phyloP scores from a whole-genome alignment of 768 basidiomycete genomes.

The Boletellus ananas region DNA sequence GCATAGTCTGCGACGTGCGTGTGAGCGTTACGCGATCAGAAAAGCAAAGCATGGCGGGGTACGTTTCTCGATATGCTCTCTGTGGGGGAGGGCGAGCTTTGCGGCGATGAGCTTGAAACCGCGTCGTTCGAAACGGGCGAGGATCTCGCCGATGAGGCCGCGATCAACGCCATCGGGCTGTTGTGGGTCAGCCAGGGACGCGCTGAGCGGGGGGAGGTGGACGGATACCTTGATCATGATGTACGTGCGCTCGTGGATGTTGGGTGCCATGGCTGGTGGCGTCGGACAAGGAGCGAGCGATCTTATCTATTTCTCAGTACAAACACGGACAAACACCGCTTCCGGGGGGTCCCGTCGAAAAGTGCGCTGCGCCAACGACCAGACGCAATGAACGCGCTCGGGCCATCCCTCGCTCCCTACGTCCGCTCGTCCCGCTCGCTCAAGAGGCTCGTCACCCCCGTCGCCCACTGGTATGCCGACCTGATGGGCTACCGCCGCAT shows the following conservation, averaged over 20 bases:
- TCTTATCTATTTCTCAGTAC: conserved; percentile 25
- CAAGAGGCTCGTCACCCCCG: conserved; percentile 63
- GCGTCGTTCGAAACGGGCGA: conserved; percentile 93
- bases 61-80: conserved; percentile 91
- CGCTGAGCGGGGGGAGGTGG: not conserved
- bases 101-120: conserved; percentile 97
- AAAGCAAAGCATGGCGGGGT: not conserved
- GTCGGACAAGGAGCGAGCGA: conserved; percentile 26
- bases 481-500: conserved; percentile 79
- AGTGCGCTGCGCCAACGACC: too few species aligned
- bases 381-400: conserved; percentile 44
- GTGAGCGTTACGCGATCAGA: not conserved
- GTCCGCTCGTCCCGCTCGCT: conserved; percentile 68
- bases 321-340: conserved; percentile 44
- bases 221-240: conserved; percentile 94
- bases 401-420: conserved; percentile 72
- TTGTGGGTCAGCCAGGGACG: not conserved
- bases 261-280: conserved; percentile 30
- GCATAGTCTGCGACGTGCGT: conserved; percentile 68
- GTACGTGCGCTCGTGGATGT: conserved; percentile 81
- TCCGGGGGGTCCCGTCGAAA: conserved; percentile 22
- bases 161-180: conserved; percentile 99
- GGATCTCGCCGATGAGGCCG: conserved; percentile 92
- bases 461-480: conserved; percentile 81
- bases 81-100: conserved; percentile 80